Conservation (phyloP, 257 asterid genomes). For the Nicotiana undulata region DNA sequence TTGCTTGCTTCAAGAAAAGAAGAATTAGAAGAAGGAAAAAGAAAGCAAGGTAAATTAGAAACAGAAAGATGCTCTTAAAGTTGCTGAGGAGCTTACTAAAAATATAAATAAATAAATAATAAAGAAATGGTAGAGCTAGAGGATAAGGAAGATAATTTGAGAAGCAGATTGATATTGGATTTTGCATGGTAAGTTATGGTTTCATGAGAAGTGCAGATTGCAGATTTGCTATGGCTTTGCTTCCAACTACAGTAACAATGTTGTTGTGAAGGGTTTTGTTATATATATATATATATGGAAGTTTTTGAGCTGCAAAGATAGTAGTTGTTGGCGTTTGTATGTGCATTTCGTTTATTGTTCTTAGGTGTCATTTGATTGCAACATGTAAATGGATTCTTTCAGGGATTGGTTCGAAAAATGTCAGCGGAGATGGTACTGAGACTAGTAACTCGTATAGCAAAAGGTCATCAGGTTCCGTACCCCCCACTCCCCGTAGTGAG, state of each 20-base stretch:
- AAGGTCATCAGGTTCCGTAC: slow-evolving; percentile 49
- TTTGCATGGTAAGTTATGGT: not conserved
- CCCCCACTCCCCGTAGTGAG: slow-evolving; percentile 77
- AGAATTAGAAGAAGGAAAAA: too few relatives aligned
- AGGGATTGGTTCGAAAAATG: slow-evolving; percentile 31
- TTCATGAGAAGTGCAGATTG: not conserved
- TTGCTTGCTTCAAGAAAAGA: not conserved
- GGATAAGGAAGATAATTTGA: not conserved
- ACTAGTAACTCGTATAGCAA: slow-evolving; percentile 56
- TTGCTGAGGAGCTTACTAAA: not conserved
- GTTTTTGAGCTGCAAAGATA: not conserved
- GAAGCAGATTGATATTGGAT: not conserved
- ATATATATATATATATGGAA: not conserved
- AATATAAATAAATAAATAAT: not conserved
- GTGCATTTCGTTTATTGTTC: not conserved
- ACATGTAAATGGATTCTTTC: not conserved
- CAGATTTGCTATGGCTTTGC: not conserved
- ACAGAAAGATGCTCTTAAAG: not conserved
- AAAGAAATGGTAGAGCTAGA: not conserved
- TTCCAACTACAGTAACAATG: not conserved
- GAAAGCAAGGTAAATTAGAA: not conserved
- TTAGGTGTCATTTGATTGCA: not conserved
- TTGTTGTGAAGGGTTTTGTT: not conserved
- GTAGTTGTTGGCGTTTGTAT: not conserved
- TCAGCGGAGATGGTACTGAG: slow-evolving; percentile 44